phyloP scores from a whole-genome alignment of 164 flowering plant genomes.

The Aristolochia contorta region DNA sequence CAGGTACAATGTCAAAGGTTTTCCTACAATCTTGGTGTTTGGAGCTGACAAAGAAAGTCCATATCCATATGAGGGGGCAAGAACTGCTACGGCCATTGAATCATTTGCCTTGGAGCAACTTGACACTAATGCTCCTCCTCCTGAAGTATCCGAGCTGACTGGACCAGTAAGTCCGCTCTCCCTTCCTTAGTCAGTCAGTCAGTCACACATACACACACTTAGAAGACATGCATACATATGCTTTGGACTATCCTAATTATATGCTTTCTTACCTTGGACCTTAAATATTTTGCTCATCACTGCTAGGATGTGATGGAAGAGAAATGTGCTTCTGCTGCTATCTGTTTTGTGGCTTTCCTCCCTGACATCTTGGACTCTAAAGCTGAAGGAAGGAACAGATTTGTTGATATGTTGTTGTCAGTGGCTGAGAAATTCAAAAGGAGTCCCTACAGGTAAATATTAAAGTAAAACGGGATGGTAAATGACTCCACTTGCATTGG shows the following conservation, averaged over 20 bases:
- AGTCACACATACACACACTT: not conserved
- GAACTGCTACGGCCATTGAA: constrained; percentile 82
- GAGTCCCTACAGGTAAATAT: constrained; percentile 77
- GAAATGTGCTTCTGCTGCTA: constrained; percentile 88
- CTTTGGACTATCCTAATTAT: not conserved
- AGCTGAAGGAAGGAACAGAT: constrained; percentile 93
- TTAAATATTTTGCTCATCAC: no score
- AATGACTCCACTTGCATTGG: no score
- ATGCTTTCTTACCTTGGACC: no score
- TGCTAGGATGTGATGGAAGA: constrained; percentile 81
- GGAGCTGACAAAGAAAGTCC: constrained; percentile 84
- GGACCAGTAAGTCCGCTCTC: constrained; percentile 38
- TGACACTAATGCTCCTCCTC: constrained; percentile 67
- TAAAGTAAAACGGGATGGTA: no score
- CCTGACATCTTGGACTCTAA: constrained; percentile 96
- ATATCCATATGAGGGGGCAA: constrained; percentile 77
- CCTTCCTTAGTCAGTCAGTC: not conserved
- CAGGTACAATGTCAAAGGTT: constrained; percentile 92
- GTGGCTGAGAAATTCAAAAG: constrained; percentile 84
- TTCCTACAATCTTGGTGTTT: constrained; percentile 89
- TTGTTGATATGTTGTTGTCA: constrained; percentile 54
- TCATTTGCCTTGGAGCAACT: constrained; percentile 82
- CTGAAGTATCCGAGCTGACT: constrained; percentile 83
- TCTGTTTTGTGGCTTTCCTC: constrained; percentile 90
- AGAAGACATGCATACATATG: not conserved